Evolutionary conservation across 345 rosid genomes (phyloP).

Genomic region (Nephelium lappaceum): DNA sequence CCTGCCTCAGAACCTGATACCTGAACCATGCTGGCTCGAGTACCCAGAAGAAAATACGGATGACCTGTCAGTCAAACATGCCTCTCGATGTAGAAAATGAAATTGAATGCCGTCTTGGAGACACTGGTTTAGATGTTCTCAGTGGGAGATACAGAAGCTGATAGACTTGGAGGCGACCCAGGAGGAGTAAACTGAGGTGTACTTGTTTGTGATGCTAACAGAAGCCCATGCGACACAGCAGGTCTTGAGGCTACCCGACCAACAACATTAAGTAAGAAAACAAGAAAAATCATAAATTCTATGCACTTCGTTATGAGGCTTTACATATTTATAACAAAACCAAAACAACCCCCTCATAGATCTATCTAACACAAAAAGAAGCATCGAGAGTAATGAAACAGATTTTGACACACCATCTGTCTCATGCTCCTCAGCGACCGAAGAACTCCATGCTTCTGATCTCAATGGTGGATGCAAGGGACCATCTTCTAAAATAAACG

Average conservation of each 20-base stretch:
- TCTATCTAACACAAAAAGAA: neutral
- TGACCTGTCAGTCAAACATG: constrained; percentile 71
- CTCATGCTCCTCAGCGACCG: constrained; percentile 51
- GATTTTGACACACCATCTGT: constrained; percentile 46
- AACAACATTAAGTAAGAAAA: constrained; percentile 15
- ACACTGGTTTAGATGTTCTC: constrained; percentile 68
- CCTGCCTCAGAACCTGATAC: constrained; percentile 58
- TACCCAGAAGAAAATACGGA: constrained; percentile 48
- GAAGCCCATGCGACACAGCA: constrained; percentile 39
- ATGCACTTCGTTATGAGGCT: neutral
- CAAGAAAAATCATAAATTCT: neutral
- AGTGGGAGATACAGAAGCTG: constrained; percentile 85
- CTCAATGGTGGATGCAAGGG: constrained; percentile 45
- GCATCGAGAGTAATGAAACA: neutral
- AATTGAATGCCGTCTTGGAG: constrained; percentile 76
- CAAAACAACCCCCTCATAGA: neutral
- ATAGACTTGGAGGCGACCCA: constrained; percentile 74
- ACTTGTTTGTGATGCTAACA: constrained; percentile 63
- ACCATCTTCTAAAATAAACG: constrained; percentile 61
- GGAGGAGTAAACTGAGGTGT: constrained; percentile 88
- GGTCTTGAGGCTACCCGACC: constrained; percentile 46
- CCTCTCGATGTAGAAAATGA: constrained; percentile 83
- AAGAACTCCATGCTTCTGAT: constrained; percentile 56
- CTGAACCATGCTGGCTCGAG: constrained; percentile 34
- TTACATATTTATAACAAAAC: neutral